These are phyloP conservation scores for Yarrowia bubula DNA, from an alignment of 805 yeast genomes.

Conservation along the genomic window DNA sequence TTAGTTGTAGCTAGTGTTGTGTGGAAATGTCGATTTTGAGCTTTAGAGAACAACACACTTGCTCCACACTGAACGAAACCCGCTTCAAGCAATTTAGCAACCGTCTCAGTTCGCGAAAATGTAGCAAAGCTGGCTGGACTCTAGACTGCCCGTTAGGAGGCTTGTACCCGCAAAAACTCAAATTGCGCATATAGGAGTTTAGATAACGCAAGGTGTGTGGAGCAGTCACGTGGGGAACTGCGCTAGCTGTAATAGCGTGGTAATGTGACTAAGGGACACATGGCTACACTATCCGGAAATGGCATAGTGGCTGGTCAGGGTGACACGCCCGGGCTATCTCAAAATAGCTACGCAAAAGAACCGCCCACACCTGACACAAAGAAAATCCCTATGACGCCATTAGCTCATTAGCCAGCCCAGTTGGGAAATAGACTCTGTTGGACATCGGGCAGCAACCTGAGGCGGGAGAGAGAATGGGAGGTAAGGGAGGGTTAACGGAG, in stretches of 20 bases:
- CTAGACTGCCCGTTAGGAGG: constrained; percentile 12
- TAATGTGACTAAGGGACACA: background rate
- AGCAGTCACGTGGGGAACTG: constrained; percentile 19
- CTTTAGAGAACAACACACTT: background rate
- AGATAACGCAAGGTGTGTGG: constrained; percentile 20
- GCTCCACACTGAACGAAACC: background rate
- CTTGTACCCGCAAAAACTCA: constrained; percentile 8
- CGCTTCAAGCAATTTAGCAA: background rate
- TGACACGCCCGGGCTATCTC: background rate
- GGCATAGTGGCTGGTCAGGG: background rate
- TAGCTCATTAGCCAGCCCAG: constrained; percentile 18
- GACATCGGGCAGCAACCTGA: constrained; percentile 2
- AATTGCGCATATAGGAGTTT: constrained; percentile 22
- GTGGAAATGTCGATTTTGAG: background rate
- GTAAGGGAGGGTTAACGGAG: too few relatives aligned
- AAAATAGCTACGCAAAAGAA: background rate
- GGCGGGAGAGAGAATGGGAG: background rate
- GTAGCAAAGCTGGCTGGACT: constrained; percentile 20
- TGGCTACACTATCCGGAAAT: background rate
- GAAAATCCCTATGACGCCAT: constrained; percentile 3
- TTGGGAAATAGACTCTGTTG: background rate
- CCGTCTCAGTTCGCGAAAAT: background rate
- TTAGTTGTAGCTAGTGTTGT: background rate
- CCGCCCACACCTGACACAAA: background rate
- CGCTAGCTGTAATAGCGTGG: background rate